These are phyloP conservation scores for Acer yangbiense DNA, from an alignment of 345 rosid species.

Conservation along the genomic window DNA sequence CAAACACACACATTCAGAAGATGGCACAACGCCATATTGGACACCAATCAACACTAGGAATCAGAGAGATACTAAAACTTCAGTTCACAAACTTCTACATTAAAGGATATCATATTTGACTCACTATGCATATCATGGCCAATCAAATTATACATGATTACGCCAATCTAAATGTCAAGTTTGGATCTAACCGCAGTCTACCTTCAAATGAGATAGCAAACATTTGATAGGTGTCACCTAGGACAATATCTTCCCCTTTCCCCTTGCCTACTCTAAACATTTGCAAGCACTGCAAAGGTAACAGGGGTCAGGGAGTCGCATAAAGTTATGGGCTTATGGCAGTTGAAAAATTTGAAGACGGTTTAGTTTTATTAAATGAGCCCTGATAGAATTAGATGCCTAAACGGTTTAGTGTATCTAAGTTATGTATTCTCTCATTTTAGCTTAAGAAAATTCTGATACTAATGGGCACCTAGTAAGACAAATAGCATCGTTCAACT, in stretches of 20 bases:
- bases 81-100: neutral
- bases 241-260: neutral
- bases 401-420: neutral
- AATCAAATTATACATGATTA: neutral
- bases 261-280: neutral
- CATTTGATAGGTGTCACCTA: neutral
- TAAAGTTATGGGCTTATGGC: neutral
- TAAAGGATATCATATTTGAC: neutral
- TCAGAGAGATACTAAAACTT: neutral
- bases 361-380: neutral
- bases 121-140: neutral
- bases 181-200: neutral
- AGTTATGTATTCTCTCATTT: slow-evolving; percentile 8
- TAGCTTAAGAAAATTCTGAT: slow-evolving; percentile 5
- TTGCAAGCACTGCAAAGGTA: neutral
- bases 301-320: neutral
- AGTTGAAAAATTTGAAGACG: neutral
- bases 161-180: neutral
- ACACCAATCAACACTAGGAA: neutral
- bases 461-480: neutral
- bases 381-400: neutral
- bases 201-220: neutral
- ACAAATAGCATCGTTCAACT: neutral
- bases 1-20: neutral
- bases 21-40: neutral